Percentiles rank a stretch among this genome's conserved stretches.
Conservation (phyloP, 441 rosid genomes). For the Metrosideros polymorpha region DNA sequence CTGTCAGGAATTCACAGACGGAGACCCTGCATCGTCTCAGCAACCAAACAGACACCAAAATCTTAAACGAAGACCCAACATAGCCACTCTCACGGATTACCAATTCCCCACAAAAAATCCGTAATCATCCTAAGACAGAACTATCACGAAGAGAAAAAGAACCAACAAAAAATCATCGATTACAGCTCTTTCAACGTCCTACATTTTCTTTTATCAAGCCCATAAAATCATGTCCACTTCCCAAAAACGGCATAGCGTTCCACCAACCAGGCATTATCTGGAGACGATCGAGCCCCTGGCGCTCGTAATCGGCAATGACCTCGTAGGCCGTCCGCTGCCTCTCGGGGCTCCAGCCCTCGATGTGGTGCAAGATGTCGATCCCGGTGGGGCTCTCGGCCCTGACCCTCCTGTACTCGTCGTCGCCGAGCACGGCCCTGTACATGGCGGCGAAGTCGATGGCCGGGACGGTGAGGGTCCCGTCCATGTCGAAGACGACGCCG, state of each 20-base stretch:
- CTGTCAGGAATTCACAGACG: not conserved
- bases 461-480: slow-evolving; percentile 88
- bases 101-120: not conserved
- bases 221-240: not conserved
- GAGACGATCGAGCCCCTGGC: slow-evolving; percentile 66
- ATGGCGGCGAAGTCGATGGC: slow-evolving; percentile 82
- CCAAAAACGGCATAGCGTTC: not conserved
- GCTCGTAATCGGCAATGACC: slow-evolving; percentile 60
- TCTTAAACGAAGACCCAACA: not conserved
- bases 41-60: not conserved
- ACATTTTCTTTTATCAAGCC: not conserved
- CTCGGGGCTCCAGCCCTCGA: slow-evolving; percentile 59
- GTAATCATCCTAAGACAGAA: not conserved
- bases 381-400: slow-evolving; percentile 65
- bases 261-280: slow-evolving; percentile 87
- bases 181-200: not conserved
- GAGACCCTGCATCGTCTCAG: not conserved
- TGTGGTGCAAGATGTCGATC: slow-evolving; percentile 71
- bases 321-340: slow-evolving; percentile 51
- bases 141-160: not conserved
- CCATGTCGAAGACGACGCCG: slow-evolving; percentile 94
- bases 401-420: slow-evolving; percentile 56
- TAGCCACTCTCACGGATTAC: not conserved
- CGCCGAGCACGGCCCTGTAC: slow-evolving; percentile 81
- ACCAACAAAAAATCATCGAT: not conserved